Base-by-base conservation (phyloP, 257 asterid species). In the Parsonsia alboflavescens region DNA sequence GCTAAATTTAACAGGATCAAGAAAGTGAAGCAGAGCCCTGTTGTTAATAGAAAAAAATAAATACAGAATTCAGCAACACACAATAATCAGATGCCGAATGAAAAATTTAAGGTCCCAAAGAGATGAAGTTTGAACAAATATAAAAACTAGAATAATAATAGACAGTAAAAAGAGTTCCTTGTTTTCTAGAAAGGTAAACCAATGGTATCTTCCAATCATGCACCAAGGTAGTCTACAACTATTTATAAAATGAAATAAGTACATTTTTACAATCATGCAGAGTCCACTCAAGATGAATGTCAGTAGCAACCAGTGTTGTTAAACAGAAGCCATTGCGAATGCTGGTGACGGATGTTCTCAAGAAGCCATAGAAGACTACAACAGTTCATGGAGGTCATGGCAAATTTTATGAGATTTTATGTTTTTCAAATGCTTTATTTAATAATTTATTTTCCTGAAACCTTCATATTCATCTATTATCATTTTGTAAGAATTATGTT, bases 1-100 rank as follows among this genome's bases (percentile, higher is more conserved):
- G 88, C 82, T 88, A 76, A 95, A 95, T 87, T 95, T 95, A 64
- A 84, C 89, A 70, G 93, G 88, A 84, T 95, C 99, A 79, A 95
- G 99, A 85, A 95, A 95, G 89, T 95, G 99, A 82, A 95, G 99
- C 84, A 95, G 80, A 17, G 99, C 99, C 99, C 99, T 95, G 87
- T 45, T 77, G 78, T 73, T 59, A 45, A 70, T 44, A 73, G 50
- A 85, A 33, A 76, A 33, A 33, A 33, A 33, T 1, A 33, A 50
- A 79, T 79, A 68, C 50, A 58, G 17, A 46, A 61, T 4, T 59
- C 30, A 36, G 67, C 57, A 73, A 39, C 1, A 17, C 49, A 63
- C 30, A 30, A 50, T 11, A 63, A 5, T 21, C 10, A 45, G 3
- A 62, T 30, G 39, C 45, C 33, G 72, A 63, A n/a, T 0, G 2